These are phyloP conservation scores for Shiraia sp. DNA, from an alignment of 2,329 filamentous ascomycete species.

Conservation along the genomic window DNA sequence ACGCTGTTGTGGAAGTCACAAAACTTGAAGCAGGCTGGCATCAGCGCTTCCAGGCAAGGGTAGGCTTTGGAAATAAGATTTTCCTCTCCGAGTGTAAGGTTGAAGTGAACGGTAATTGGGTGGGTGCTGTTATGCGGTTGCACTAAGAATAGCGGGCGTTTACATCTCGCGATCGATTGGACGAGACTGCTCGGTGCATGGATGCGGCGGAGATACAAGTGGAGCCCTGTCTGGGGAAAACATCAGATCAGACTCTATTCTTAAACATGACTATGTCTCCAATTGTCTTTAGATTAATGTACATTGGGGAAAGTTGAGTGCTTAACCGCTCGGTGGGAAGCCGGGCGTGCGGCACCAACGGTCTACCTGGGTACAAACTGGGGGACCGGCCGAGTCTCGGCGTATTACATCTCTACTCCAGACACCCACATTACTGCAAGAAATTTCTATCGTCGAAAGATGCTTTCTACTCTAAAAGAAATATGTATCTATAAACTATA, in stretches of 20 bases:
- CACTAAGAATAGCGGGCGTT: slow-evolving; percentile 25
- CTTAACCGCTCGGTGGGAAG: slow-evolving; percentile 9
- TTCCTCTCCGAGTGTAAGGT: slow-evolving; percentile 24
- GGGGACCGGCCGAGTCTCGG: background rate
- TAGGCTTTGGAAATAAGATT: slow-evolving; percentile 23
- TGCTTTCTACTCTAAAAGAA: too few species aligned
- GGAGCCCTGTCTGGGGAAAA: slow-evolving; percentile 4
- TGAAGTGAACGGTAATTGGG: slow-evolving; percentile 24
- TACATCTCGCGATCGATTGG: slow-evolving; percentile 26
- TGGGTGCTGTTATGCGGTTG: slow-evolving; percentile 11
- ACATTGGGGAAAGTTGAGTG: slow-evolving; percentile 9
- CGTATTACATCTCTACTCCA: background rate
- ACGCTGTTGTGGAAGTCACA: slow-evolving; percentile 23
- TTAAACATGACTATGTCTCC: slow-evolving; percentile 8
- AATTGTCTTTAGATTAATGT: too few species aligned
- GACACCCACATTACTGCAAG: background rate
- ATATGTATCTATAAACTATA: too few species aligned
- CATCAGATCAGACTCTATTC: slow-evolving; percentile 13
- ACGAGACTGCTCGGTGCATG: slow-evolving; percentile 18
- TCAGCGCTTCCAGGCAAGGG: slow-evolving; percentile 30
- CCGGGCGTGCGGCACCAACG: background rate
- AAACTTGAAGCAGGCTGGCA: slow-evolving; percentile 22
- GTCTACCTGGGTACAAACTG: slow-evolving; percentile 3
- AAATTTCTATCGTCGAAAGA: background rate
- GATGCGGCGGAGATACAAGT: slow-evolving; percentile 6